Conservation (phyloP, 148 eudicot species). For the Rhododendron vialii region DNA sequence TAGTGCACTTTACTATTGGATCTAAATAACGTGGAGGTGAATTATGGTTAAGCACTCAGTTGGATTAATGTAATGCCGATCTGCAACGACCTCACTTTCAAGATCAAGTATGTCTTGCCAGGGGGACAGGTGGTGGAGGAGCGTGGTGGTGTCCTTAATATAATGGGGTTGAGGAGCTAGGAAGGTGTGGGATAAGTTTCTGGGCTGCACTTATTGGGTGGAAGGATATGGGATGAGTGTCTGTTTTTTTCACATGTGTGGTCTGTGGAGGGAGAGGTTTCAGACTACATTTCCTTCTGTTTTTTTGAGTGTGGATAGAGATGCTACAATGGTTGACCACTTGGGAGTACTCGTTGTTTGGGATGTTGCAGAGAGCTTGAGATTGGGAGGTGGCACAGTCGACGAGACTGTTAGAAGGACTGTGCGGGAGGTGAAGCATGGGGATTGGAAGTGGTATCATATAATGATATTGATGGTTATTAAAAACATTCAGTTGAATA, state of each 20-base stretch:
- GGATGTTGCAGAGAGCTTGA: background rate
- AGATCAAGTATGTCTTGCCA: background rate
- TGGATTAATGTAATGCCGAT: background rate
- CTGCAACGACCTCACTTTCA: background rate
- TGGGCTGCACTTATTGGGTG: background rate
- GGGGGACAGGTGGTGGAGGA: background rate
- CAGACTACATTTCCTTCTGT: background rate
- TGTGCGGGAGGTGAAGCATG: background rate
- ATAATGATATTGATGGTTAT: background rate
- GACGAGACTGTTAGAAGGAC: background rate
- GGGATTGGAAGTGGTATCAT: background rate
- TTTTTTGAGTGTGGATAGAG: background rate
- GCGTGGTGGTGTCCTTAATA: background rate
- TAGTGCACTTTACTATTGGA: background rate
- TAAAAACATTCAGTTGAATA: background rate
- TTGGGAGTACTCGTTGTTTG: background rate
- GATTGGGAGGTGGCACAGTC: background rate
- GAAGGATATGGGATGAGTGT: background rate
- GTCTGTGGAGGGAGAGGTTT: background rate
- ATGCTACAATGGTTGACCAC: background rate
- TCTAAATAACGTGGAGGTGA: too few relatives aligned
- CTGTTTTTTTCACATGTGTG: background rate
- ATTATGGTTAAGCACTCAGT: background rate
- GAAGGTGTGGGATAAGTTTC: background rate
- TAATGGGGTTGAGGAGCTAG: background rate